Percentiles rank a stretch among this genome's conserved stretches.
These are phyloP conservation scores for Sarocladiaceae sp. DNA, from an alignment of 2,329 filamentous ascomycete species.

Conservation along the genomic window DNA sequence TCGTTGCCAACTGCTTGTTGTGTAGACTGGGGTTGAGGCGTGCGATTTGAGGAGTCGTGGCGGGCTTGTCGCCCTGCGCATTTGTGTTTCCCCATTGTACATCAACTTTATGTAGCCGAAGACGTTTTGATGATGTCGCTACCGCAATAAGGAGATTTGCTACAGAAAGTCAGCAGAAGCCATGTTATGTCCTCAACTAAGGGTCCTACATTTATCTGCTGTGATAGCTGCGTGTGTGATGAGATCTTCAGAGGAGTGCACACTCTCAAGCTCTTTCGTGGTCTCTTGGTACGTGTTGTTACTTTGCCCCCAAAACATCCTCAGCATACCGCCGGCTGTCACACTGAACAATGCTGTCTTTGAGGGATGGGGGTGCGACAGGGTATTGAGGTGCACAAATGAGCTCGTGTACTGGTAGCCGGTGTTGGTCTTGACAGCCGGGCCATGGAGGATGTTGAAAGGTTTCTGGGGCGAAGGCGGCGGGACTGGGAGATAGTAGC, in stretches of 20 bases:
- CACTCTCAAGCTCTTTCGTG: slow-evolving; percentile 65
- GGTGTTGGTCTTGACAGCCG: slow-evolving; percentile 52
- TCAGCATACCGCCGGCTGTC: slow-evolving; percentile 66
- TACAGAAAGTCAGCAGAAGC: slow-evolving; percentile 24
- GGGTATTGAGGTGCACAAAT: slow-evolving; percentile 59
- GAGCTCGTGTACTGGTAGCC: slow-evolving; percentile 66
- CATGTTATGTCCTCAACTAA: no score
- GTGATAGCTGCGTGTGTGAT: slow-evolving; percentile 73
- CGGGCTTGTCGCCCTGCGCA: slow-evolving; percentile 29
- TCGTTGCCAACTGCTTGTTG: slow-evolving; percentile 50
- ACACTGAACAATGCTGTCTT: slow-evolving; percentile 73
- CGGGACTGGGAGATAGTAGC: slow-evolving; percentile 73
- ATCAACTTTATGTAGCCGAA: slow-evolving; percentile 66
- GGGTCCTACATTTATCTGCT: slow-evolving; percentile 61
- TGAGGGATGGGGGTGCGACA: slow-evolving; percentile 63
- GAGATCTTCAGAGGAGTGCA: slow-evolving; percentile 65
- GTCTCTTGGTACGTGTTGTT: slow-evolving; percentile 67
- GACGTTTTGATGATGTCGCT: slow-evolving; percentile 62
- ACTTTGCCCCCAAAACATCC: slow-evolving; percentile 70
- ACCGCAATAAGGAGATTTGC: slow-evolving; percentile 57
- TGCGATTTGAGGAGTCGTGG: slow-evolving; percentile 30
- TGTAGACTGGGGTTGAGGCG: slow-evolving; percentile 46
- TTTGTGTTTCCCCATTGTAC: slow-evolving; percentile 66
- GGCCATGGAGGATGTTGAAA: slow-evolving; percentile 47
- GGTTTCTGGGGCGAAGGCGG: slow-evolving; percentile 31